Evolutionary conservation across 202 grass and related monocot genomes (phyloP).

Genomic region (Schoenoplectus tabernaemontani): DNA sequence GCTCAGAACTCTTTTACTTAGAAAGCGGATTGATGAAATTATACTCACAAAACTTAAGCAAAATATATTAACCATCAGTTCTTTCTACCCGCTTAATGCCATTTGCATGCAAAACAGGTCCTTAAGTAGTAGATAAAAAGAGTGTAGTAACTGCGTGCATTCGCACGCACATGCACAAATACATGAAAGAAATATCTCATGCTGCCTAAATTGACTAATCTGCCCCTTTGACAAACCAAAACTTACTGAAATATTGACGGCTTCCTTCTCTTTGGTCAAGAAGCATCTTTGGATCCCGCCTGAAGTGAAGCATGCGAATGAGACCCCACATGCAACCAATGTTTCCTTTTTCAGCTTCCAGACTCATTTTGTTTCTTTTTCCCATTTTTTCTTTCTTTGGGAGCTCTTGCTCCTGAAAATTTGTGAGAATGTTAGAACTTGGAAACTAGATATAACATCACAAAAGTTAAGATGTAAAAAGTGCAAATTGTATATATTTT

Average conservation of each 20-base stretch:
- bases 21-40: too few species aligned
- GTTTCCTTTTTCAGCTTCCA: constrained; percentile 39
- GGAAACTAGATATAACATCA: not conserved
- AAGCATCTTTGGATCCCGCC: constrained; percentile 57
- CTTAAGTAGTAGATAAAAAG: not conserved
- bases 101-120: not conserved
- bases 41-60: not conserved
- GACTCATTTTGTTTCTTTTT: constrained; percentile 38
- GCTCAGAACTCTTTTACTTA: too few species aligned
- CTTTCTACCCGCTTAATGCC: not conserved
- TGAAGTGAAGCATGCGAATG: constrained; percentile 83
- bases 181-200: not conserved
- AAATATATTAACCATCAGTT: not conserved
- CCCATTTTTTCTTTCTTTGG: constrained; percentile 45
- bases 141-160: not conserved
- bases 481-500: not conserved
- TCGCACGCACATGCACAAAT: too few species aligned
- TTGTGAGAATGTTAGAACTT: not conserved
- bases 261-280: constrained; percentile 47
- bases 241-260: constrained; percentile 32
- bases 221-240: not conserved
- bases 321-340: constrained; percentile 88
- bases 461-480: not conserved
- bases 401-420: not conserved
- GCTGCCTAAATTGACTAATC: not conserved